Evolutionary conservation across 2,329 filamentous ascomycete species (phyloP).

Genomic region (Cladosporium sphaerospermum): DNA sequence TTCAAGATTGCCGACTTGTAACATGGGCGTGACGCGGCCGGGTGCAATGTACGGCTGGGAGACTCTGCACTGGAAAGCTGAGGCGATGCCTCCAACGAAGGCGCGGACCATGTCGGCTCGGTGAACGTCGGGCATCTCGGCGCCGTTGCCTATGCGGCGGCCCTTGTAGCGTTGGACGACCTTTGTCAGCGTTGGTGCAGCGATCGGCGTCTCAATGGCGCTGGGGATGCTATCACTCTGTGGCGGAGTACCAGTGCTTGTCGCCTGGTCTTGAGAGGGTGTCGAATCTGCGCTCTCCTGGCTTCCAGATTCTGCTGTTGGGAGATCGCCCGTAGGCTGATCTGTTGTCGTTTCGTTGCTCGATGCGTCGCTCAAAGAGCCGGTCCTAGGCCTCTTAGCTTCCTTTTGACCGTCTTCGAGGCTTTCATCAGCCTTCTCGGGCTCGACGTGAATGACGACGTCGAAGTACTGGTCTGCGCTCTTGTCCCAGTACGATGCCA

Average conservation of each 20-base stretch:
- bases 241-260: not conserved
- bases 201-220: too few relatives aligned
- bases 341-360: too few relatives aligned
- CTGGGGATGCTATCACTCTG: not conserved
- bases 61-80: conserved; percentile 51
- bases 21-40: conserved; percentile 39
- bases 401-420: conserved; percentile 16
- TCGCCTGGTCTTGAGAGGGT: too few relatives aligned
- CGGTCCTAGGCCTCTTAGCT: conserved; percentile 18
- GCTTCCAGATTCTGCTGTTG: too few relatives aligned
- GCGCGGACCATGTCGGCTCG: conserved; percentile 50
- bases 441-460: conserved; percentile 15
- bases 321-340: too few relatives aligned
- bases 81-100: conserved; percentile 53
- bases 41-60: conserved; percentile 28
- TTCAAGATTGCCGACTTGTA: conserved; percentile 40
- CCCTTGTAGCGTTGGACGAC: conserved; percentile 45
- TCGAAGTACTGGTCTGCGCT: conserved; percentile 51
- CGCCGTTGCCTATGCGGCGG: conserved; percentile 50
- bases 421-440: not conserved
- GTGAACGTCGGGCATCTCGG: conserved; percentile 53
- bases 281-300: too few relatives aligned
- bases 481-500: conserved; percentile 58
- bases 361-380: too few relatives aligned
- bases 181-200: not conserved